Percentiles rank a stretch among this genome's conserved stretches.
Evolutionary conservation across 2,329 filamentous ascomycete species (phyloP).

Genomic region (Fusarium pseudonygamai): DNA sequence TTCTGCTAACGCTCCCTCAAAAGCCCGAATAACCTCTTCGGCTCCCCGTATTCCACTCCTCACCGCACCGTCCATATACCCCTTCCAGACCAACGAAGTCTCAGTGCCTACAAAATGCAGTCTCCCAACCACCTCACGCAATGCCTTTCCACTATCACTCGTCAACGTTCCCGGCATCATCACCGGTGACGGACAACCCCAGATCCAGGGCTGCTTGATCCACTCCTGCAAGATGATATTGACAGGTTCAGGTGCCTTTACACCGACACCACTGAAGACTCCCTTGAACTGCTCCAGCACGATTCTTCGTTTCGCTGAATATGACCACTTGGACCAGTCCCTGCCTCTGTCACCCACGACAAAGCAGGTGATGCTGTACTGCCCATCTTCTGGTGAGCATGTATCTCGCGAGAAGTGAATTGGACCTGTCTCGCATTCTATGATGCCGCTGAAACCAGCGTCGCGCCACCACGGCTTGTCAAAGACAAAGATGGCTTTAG

Average conservation of each 20-base stretch:
- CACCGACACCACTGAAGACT: conserved; percentile 14
- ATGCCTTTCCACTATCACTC: conserved; percentile 4
- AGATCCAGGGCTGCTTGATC: conserved; percentile 28
- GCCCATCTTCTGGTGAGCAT: conserved; percentile 30
- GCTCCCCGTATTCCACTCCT: conserved; percentile 33
- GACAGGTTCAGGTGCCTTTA: conserved; percentile 22
- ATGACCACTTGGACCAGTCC: conserved; percentile 22
- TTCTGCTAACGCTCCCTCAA: background rate
- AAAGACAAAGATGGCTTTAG: conserved; percentile 54
- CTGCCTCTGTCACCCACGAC: conserved; percentile 44
- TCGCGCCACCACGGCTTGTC: conserved; percentile 57
- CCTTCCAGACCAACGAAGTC: conserved; percentile 39
- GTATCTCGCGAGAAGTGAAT: conserved; percentile 45
- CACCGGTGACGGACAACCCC: conserved; percentile 28
- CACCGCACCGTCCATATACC: conserved; percentile 42
- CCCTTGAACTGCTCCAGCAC: conserved; percentile 8
- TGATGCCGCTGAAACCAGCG: conserved; percentile 52
- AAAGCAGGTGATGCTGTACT: conserved; percentile 47
- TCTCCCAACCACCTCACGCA: conserved; percentile 45
- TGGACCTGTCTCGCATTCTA: conserved; percentile 47
- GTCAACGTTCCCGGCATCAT: conserved; percentile 26
- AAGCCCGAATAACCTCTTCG: conserved; percentile 24
- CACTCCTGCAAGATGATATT: conserved; percentile 32
- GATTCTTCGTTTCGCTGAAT: background rate
- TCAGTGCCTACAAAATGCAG: conserved; percentile 44